phyloP scores from a whole-genome alignment of 139 green algal genomes.

The Microglena sp. region DNA sequence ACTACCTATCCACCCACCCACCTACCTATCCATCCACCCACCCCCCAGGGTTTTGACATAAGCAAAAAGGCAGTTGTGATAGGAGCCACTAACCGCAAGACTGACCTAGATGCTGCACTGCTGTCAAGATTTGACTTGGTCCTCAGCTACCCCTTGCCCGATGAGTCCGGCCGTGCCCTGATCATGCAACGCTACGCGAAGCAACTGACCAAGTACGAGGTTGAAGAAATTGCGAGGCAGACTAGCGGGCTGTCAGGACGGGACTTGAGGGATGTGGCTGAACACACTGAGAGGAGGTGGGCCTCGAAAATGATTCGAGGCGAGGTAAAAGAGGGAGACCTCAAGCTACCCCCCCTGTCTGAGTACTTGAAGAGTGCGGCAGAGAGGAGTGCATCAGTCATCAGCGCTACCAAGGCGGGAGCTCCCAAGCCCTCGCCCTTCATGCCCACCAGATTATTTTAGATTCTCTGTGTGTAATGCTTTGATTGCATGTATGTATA shows the following conservation, averaged over 20 bases:
- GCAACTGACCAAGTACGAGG: constrained; percentile 49
- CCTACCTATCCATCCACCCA: too few species aligned
- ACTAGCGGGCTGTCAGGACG: constrained; percentile 60
- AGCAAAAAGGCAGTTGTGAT: constrained; percentile 69
- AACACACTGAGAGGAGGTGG: constrained; percentile 74
- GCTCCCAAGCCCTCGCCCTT: too few species aligned
- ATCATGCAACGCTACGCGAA: constrained; percentile 76
- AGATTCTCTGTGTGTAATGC: too few species aligned
- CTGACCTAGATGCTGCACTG: constrained; percentile 81
- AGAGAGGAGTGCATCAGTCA: too few species aligned
- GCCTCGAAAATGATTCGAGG: constrained; percentile 52
- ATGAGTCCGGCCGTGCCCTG: constrained; percentile 34
- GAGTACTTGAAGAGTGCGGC: too few species aligned
- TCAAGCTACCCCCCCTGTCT: too few species aligned
- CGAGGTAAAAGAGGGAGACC: not conserved
- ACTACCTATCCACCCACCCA: too few species aligned
- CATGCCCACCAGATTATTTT: too few species aligned
- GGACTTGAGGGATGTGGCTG: constrained; percentile 75
- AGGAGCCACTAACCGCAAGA: constrained; percentile 78
- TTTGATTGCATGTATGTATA: too few species aligned
- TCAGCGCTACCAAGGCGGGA: too few species aligned
- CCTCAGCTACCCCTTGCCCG: constrained; percentile 65
- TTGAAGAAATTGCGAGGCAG: not conserved
- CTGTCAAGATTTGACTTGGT: constrained; percentile 58
- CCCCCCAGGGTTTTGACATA: too few species aligned